A percentile compares a stretch with the other conserved stretches of the same genome.
phyloP scores from a whole-genome alignment of 1,284 basidiomycete species.

The Ustilago bromivora region DNA sequence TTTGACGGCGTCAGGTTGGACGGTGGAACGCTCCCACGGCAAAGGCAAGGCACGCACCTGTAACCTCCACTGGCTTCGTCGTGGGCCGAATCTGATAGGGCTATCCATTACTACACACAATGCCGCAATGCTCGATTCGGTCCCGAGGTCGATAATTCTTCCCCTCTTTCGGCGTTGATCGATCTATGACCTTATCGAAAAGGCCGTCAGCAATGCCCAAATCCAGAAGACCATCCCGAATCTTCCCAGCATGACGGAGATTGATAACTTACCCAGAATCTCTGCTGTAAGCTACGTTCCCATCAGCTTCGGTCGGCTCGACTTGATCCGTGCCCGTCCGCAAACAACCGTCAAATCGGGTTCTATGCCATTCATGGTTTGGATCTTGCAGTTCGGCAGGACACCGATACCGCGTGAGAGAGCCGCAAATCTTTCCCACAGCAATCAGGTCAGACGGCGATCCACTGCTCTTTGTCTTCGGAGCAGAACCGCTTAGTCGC shows the following conservation, averaged over 20 bases:
- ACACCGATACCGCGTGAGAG: neutral
- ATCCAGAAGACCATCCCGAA: neutral
- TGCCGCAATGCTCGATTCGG: neutral
- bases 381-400: slow-evolving; percentile 2
- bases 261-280: neutral
- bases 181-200: neutral
- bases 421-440: slow-evolving; percentile 2
- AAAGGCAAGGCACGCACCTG: neutral
- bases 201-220: neutral
- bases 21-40: slow-evolving; percentile 3
- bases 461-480: neutral
- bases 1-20: neutral
- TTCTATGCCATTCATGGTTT: slow-evolving; percentile 1
- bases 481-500: neutral
- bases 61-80: slow-evolving; percentile 4
- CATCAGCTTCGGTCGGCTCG: neutral
- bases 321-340: neutral
- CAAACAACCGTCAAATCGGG: neutral
- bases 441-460: neutral
- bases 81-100: neutral
- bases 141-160: neutral
- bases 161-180: neutral
- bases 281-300: neutral
- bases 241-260: neutral
- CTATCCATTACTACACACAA: neutral